phyloP scores from a whole-genome alignment of 192 early-diverging fungal genomes.

The Coemansia sp. region DNA sequence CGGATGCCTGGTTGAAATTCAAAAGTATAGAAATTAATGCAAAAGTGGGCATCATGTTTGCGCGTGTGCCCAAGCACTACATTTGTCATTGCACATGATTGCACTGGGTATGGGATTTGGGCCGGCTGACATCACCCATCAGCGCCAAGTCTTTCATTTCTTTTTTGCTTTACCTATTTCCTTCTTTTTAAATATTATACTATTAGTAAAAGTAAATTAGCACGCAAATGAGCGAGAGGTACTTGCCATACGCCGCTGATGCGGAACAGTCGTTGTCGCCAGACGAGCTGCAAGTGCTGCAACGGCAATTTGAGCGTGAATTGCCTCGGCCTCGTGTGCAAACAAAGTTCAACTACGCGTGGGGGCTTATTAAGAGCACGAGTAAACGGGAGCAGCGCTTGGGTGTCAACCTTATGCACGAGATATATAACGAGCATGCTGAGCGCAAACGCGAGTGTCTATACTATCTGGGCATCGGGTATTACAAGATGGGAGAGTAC shows the following conservation, averaged over 20 bases:
- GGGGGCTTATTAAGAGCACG: conserved; percentile 80
- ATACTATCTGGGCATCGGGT: conserved; percentile 89
- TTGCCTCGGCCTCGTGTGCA: conserved; percentile 69
- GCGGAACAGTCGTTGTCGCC: conserved; percentile 37
- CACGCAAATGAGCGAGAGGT: conserved; percentile 22
- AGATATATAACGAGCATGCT: conserved; percentile 82
- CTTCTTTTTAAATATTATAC: neutral
- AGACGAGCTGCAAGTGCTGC: conserved; percentile 58
- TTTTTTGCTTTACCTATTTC: neutral
- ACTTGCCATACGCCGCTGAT: conserved; percentile 49
- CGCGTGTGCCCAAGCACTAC: neutral
- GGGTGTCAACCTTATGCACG: conserved; percentile 75
- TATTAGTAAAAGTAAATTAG: neutral
- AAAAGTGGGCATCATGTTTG: neutral
- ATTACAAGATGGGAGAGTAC: conserved; percentile 90
- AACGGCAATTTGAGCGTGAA: conserved; percentile 71
- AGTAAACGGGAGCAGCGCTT: conserved; percentile 66
- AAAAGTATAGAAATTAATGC: conserved; percentile 1
- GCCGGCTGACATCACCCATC: neutral
- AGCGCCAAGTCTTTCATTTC: neutral
- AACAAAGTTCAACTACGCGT: conserved; percentile 97
- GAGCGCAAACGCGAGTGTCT: conserved; percentile 89
- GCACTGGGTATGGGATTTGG: neutral
- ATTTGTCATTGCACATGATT: conserved; percentile 6
- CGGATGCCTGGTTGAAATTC: neutral